Conservation (phyloP, 2,329 filamentous ascomycete species). For the Arthrobotrys sinensis region DNA sequence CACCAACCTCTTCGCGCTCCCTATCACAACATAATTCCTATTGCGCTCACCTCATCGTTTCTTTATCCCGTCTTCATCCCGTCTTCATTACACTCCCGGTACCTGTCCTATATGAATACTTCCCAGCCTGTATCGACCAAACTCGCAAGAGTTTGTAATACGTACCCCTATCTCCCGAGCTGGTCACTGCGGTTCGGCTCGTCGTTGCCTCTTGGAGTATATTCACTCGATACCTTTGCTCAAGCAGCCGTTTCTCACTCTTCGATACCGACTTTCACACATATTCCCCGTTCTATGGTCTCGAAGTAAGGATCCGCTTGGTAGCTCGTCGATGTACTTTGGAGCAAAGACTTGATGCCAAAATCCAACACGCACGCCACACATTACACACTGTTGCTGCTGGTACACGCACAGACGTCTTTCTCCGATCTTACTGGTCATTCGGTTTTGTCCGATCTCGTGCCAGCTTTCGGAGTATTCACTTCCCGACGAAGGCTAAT, state of each 20-base stretch:
- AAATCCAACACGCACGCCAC: background rate
- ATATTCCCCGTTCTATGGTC: background rate
- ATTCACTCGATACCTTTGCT: background rate
- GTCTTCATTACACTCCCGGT: background rate
- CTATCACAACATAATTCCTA: constrained; percentile 1
- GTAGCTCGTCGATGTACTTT: no score
- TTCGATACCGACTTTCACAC: no score
- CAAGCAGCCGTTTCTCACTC: no score
- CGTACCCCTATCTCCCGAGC: background rate
- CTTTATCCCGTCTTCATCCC: background rate
- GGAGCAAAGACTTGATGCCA: background rate
- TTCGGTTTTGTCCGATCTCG: no score
- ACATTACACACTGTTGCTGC: background rate
- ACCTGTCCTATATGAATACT: no score
- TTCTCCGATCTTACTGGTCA: background rate
- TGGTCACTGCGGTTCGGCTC: background rate
- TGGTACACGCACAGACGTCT: background rate
- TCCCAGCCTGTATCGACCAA: background rate
- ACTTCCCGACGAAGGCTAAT: background rate
- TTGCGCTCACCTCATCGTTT: background rate
- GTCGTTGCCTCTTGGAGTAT: background rate
- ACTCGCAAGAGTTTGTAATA: background rate
- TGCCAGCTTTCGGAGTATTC: background rate
- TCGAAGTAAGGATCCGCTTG: background rate
- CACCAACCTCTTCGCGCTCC: background rate